Evolutionary conservation across 768 basidiomycete species (phyloP), one percentile per base, ranked within the genome.

Genomic region (Daedalea quercina): DNA sequence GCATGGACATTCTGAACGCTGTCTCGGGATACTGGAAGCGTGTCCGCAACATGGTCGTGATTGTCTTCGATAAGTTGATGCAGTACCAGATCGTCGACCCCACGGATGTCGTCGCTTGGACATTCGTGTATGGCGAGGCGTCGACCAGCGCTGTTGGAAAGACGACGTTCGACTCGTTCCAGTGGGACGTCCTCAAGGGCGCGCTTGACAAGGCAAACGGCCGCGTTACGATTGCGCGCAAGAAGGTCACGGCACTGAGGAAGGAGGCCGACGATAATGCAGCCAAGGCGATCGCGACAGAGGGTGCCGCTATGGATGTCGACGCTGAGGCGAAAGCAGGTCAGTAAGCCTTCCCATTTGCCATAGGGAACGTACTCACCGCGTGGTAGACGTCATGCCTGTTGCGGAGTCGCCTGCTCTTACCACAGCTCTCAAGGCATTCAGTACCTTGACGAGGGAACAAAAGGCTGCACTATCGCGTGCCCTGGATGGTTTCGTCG

Each of bases 81-180:
- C 95, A 98, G 65, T 99, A 99, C 69, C 94, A 96, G 65, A 90
- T 98, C 52, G 87, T 98, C 37, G 94, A 97, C 60, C 92, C 94
- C 0, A 82, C 84, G 15, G 94, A 99, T 58, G 87, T 98, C 9
- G 85, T 96, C 50, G 73, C 72, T 3, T 95, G 90, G 87, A 81
- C 86, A 17, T 95, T 97, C 67, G 65, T 71, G 47, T 77, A 81
- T 54, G 78, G 79, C 19, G 73, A 73, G 9, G 70, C 69, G 23
- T 67, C 73, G 44, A 72, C 67, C 66, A 70, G 22, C 60, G 72
- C 42, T 69, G 67, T 33, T 17, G 22, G 19, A 15, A 56, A 55
- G 54, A 24, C 56, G 51, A 76, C 70, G 28, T 63, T 86, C 37
- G 77, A 74, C 47, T 74, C 82, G 42, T 82, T 85, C 57, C 84